Conservation (phyloP, 208 protist species). For the Wallacemonas sp. region DNA sequence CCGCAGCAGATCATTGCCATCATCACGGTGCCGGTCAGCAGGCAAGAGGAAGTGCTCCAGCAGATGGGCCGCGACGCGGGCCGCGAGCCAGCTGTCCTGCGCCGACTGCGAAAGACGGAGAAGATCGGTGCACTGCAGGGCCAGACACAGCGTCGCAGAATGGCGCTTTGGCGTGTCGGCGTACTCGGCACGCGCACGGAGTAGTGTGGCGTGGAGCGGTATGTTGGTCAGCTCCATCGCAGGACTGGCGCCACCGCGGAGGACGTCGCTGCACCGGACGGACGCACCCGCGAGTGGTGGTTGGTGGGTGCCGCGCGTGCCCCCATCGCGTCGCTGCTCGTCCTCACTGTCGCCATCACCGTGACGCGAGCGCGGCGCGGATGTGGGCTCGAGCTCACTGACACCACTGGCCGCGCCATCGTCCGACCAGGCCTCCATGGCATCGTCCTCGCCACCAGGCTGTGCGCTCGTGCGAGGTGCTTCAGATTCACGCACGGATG, state of each 20-base stretch:
- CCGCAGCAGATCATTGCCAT: slow-evolving; percentile 18
- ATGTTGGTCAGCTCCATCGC: not conserved
- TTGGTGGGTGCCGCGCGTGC: too few relatives aligned
- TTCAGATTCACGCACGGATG: too few relatives aligned
- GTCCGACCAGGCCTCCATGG: slow-evolving; percentile 16
- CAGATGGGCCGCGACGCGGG: slow-evolving; percentile 12
- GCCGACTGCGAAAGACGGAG: slow-evolving; percentile 10
- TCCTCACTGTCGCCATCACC: too few relatives aligned
- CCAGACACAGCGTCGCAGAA: slow-evolving; percentile 3
- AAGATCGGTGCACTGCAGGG: slow-evolving; percentile 7
- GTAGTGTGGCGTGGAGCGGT: not conserved
- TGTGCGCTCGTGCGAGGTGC: not conserved
- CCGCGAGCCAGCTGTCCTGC: slow-evolving; percentile 18
- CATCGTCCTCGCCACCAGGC: not conserved
- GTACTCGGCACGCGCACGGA: not conserved
- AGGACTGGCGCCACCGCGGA: not conserved
- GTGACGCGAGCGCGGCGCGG: not conserved
- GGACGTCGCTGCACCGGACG: too few relatives aligned
- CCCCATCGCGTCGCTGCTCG: too few relatives aligned
- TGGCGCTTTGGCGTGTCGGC: not conserved
- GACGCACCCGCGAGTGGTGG: too few relatives aligned
- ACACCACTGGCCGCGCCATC: not conserved
- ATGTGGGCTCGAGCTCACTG: slow-evolving; percentile 1
- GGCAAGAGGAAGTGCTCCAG: slow-evolving; percentile 17
- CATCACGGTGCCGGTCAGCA: slow-evolving; percentile 28